Evolutionary conservation across 1,284 basidiomycete genomes (phyloP), one percentile per base, ranked within the genome.

Genomic region (Mycosarcoma maydis): DNA sequence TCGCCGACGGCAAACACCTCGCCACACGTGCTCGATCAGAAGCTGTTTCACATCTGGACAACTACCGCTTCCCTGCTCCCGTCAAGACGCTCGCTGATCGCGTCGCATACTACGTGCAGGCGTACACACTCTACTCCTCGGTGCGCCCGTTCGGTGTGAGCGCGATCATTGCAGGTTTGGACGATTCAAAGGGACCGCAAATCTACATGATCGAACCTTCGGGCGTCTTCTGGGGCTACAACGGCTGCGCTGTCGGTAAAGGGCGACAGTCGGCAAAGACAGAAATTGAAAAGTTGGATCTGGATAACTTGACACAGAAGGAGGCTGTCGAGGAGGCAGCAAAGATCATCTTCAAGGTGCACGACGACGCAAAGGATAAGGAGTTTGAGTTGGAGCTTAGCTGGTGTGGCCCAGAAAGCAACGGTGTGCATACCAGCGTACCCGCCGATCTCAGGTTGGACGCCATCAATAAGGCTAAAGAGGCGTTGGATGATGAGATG

Each of bases 331-430:
- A 80, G 10, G 73, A 75, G 43, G 80, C 77, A 2, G 78, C 80
- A 6, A 75, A 77, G 49, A 80, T 81, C 82, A 95, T 98, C 81
- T 94, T 98, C 84, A 88, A 94, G 54, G 94, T 96, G 14, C 96
- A 99, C 81, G 95, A 98, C 71, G 96, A 98, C 69, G 84, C 91
- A 56, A 97, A 98, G 83, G 95, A 98, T 84, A 96, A 96, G 82
- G 91, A 94, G 50, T 98, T 99, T 75, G 96, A 98, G 83, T 87
- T 99, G 22, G 96, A 99, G 83, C 88, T 99, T 86, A 92, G 94
- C 33, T 99, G 96, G 96, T 88, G 98, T 60, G 89, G 93, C 26
- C 86, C 89, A 24, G 92, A 96, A 84, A 92, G 91, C 20, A 88
- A 90, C 24, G 88, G 88, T 42, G 84, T 89, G 49, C 94, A 98